These are phyloP conservation scores for Leishmania tarentolae DNA, from an alignment of 208 protist species.

Conservation along the genomic window DNA sequence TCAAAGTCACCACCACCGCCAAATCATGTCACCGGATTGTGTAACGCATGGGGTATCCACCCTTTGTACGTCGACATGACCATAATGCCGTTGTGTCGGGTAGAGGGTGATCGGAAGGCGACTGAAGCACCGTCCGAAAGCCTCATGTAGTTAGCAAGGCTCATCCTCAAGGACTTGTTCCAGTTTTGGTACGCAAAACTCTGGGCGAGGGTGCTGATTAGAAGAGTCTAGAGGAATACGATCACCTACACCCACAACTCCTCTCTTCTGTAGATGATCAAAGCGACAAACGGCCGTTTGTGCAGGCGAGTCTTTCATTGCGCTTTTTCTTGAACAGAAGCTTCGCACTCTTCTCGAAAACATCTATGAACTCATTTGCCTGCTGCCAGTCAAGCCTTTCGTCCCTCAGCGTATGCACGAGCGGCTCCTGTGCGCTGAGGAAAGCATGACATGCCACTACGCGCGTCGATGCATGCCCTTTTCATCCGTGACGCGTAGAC, in stretches of 20 bases:
- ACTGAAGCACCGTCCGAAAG: too few species aligned
- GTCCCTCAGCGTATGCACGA: neutral
- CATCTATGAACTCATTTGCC: neutral
- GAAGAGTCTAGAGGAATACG: too few species aligned
- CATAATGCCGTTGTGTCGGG: neutral
- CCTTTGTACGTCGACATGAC: neutral
- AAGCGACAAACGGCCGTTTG: too few species aligned
- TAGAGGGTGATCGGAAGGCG: neutral
- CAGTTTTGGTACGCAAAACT: too few species aligned
- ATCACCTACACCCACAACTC: neutral
- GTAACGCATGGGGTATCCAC: neutral
- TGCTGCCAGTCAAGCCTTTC: neutral
- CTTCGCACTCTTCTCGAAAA: neutral
- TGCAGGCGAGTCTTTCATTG: too few species aligned
- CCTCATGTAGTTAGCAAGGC: too few species aligned
- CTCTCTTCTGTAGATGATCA: neutral
- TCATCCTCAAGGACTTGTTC: too few species aligned
- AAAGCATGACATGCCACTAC: neutral
- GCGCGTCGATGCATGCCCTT: neutral
- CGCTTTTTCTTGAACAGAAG: neutral
- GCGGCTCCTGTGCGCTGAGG: neutral
- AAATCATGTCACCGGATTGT: neutral
- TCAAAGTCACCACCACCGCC: neutral
- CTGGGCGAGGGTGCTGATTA: too few species aligned
- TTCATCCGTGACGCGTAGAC: neutral